phyloP scores from a whole-genome alignment of 1,284 basidiomycete species.

The Mycena citricolor region DNA sequence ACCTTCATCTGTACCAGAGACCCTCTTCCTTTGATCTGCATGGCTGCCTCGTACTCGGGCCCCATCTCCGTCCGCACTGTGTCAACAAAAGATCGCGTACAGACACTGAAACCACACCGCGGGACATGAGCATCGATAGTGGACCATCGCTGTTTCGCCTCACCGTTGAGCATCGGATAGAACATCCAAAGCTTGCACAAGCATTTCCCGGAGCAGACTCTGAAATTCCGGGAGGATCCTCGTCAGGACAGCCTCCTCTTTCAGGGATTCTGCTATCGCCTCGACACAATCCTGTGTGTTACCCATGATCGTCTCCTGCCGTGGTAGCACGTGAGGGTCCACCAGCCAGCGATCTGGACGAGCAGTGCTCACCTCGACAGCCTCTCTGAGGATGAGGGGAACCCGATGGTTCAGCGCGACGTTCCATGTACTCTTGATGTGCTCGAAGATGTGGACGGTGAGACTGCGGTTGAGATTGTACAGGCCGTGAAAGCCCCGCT shows the following conservation, averaged over 20 bases:
- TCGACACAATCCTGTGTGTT: too few relatives aligned
- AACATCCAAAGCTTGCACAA: not conserved
- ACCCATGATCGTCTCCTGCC: too few relatives aligned
- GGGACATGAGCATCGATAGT: not conserved
- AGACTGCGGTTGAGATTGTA: slow-evolving; percentile 9
- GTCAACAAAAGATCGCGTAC: not conserved
- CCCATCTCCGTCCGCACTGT: not conserved
- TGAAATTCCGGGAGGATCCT: too few relatives aligned
- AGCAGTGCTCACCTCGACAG: not conserved
- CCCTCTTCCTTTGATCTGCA: too few relatives aligned
- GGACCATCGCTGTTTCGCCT: too few relatives aligned
- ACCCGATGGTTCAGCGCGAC: slow-evolving; percentile 1
- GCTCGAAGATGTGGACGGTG: slow-evolving; percentile 2
- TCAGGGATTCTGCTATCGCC: too few relatives aligned
- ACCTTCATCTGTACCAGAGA: too few relatives aligned
- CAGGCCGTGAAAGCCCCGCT: not conserved
- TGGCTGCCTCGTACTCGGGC: not conserved
- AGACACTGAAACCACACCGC: not conserved
- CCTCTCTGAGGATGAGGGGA: slow-evolving; percentile 4
- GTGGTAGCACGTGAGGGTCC: too few relatives aligned
- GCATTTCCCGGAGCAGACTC: not conserved
- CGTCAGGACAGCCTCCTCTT: too few relatives aligned
- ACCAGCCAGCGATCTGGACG: too few relatives aligned
- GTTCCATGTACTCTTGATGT: slow-evolving; percentile 8
- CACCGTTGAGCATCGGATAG: slow-evolving; percentile 6